Evolutionary conservation across 2,329 filamentous ascomycete species (phyloP).

Genomic region (Fusarium xyrophilum): DNA sequence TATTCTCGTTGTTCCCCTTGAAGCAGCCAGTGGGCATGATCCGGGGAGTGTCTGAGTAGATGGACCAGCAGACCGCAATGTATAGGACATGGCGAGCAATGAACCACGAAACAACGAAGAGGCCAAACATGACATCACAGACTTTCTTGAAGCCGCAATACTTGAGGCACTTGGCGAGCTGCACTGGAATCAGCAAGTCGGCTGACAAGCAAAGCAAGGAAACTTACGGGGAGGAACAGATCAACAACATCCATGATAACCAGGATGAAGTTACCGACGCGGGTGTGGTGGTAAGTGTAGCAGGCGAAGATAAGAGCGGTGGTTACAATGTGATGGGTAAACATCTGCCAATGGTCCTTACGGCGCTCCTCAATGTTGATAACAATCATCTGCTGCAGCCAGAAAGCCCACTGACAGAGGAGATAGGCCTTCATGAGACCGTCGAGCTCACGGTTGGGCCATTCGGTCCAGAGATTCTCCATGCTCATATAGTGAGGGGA

Average conservation of each 20-base stretch:
- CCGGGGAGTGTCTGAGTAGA: constrained; percentile 33
- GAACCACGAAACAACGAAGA: constrained; percentile 89
- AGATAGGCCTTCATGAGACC: constrained; percentile 87
- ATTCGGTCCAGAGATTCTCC: constrained; percentile 80
- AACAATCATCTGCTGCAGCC: constrained; percentile 91
- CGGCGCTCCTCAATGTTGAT: constrained; percentile 93
- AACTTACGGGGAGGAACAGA: constrained; percentile 83
- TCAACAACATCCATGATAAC: constrained; percentile 95
- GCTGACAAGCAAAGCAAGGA: constrained; percentile 70
- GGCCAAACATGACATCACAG: constrained; percentile 83
- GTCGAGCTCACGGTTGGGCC: constrained; percentile 78
- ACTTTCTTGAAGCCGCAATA: constrained; percentile 78
- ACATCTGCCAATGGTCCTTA: constrained; percentile 97
- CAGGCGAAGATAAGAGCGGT: constrained; percentile 79
- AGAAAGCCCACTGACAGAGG: constrained; percentile 88
- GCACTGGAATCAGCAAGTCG: constrained; percentile 68
- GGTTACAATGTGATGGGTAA: constrained; percentile 92
- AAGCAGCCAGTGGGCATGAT: constrained; percentile 71
- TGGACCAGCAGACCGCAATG: constrained; percentile 78
- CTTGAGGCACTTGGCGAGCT: constrained; percentile 93
- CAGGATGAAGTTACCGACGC: constrained; percentile 86
- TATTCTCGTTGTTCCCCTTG: constrained; percentile 60
- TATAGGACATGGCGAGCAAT: constrained; percentile 83
- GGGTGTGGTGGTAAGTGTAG: constrained; percentile 86
- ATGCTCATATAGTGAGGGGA: constrained; percentile 82